These are phyloP conservation scores for Xylaria sp. DNA, from an alignment of 2,329 filamentous ascomycete species.

Conservation along the genomic window DNA sequence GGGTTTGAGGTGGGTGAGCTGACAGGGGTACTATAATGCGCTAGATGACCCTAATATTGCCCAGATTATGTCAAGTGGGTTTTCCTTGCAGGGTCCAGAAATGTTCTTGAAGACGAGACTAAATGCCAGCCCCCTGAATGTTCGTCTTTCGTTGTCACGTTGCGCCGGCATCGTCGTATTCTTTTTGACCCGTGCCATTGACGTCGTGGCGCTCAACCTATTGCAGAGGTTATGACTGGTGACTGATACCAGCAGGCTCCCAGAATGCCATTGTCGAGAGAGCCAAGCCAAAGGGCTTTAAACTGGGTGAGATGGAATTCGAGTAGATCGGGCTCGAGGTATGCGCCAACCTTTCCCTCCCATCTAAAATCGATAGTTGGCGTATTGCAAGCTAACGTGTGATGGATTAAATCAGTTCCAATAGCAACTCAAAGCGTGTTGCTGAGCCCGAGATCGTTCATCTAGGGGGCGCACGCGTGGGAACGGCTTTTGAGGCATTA, in stretches of 20 bases:
- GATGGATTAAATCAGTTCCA: constrained; percentile 15
- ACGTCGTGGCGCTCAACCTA: not conserved
- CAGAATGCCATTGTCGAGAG: constrained; percentile 29
- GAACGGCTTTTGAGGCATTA: constrained; percentile 21
- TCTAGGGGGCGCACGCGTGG: constrained; percentile 32
- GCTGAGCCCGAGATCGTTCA: constrained; percentile 33
- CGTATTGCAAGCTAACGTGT: constrained; percentile 11
- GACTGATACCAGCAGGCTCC: not conserved
- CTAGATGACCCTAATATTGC: not conserved
- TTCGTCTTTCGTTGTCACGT: not conserved
- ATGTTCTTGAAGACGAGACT: constrained; percentile 1
- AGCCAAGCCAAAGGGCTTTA: constrained; percentile 31
- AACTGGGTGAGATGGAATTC: constrained; percentile 34
- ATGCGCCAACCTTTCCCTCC: constrained; percentile 8
- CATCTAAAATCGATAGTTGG: not conserved
- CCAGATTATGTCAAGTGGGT: constrained; percentile 17
- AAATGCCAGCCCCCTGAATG: constrained; percentile 23
- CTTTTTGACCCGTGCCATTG: not conserved
- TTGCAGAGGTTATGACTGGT: not conserved
- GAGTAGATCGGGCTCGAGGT: constrained; percentile 24
- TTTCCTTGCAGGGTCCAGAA: not conserved
- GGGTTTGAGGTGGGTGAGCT: constrained; percentile 14
- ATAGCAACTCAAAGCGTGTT: constrained; percentile 18
- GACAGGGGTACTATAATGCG: constrained; percentile 8
- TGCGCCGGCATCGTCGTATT: not conserved